These are phyloP conservation scores for Amphichorda felina DNA, from an alignment of 2,329 filamentous ascomycete genomes.

Conservation along the genomic window DNA sequence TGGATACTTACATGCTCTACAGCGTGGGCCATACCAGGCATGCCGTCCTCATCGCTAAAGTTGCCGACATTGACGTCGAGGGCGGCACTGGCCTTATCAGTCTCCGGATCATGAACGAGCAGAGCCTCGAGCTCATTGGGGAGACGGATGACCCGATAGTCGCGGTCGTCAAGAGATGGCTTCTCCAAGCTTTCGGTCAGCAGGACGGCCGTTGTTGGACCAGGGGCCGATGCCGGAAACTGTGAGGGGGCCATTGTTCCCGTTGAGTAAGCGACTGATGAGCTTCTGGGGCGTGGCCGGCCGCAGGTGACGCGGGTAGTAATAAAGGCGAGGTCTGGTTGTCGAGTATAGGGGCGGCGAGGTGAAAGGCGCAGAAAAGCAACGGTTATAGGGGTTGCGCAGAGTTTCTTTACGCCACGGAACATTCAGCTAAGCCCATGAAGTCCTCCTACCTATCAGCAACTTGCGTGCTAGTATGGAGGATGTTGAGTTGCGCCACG, in stretches of 20 bases:
- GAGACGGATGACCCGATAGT: slow-evolving; percentile 78
- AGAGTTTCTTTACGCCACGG: no score
- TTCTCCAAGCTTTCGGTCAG: slow-evolving; percentile 68
- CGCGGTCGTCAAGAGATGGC: slow-evolving; percentile 72
- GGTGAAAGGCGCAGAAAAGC: no score
- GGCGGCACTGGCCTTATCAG: slow-evolving; percentile 92
- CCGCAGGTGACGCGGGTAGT: no score
- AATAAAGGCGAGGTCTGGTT: no score
- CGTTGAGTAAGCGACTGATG: not conserved
- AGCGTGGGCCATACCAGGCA: slow-evolving; percentile 91
- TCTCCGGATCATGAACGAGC: slow-evolving; percentile 85
- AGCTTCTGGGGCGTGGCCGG: no score
- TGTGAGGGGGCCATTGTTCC: slow-evolving; percentile 17
- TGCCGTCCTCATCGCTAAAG: slow-evolving; percentile 82
- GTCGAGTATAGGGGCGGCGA: no score
- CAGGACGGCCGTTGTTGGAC: slow-evolving; percentile 17
- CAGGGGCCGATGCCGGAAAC: slow-evolving; percentile 19
- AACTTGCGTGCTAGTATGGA: no score
- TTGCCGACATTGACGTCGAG: slow-evolving; percentile 94
- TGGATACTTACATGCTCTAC: slow-evolving; percentile 63
- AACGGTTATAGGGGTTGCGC: no score
- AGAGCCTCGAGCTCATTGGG: slow-evolving; percentile 82
- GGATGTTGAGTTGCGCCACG: no score
- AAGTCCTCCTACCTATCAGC: no score
- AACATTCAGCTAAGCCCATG: no score